Conservation (phyloP, 495 filamentous ascomycete genomes). For the Xylaria venustula region DNA sequence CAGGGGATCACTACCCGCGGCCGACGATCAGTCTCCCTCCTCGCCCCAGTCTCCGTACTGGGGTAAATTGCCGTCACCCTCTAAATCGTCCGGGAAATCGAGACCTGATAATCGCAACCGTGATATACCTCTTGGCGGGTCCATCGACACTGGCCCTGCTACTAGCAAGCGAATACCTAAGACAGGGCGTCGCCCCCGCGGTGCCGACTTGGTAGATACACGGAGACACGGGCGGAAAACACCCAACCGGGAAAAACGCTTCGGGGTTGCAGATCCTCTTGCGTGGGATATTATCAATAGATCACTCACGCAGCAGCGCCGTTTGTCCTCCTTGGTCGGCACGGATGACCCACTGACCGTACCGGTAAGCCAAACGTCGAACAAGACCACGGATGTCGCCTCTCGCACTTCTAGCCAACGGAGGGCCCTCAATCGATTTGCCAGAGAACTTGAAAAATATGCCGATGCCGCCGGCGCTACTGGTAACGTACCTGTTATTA, state of each 20-base stretch:
- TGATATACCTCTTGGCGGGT: not conserved
- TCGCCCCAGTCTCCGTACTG: conserved; percentile 26
- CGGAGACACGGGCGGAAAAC: not conserved
- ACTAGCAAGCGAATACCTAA: not conserved
- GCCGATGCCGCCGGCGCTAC: conserved; percentile 26
- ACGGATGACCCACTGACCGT: conserved; percentile 9
- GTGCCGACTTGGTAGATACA: not conserved
- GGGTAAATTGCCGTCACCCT: conserved; percentile 23
- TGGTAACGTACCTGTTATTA: conserved; percentile 27
- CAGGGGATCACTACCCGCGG: conserved; percentile 9
- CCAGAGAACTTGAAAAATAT: conserved; percentile 42
- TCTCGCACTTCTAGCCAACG: conserved; percentile 38
- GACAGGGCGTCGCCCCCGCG: not conserved
- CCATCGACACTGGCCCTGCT: not conserved
- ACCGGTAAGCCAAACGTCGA: not conserved
- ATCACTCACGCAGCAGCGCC: conserved; percentile 36
- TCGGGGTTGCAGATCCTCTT: conserved; percentile 29
- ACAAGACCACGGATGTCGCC: not conserved
- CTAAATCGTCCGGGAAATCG: conserved; percentile 3
- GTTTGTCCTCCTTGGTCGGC: conserved; percentile 31
- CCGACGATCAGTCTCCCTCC: conserved; percentile 8
- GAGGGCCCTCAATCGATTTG: conserved; percentile 38
- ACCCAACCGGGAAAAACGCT: conserved; percentile 20
- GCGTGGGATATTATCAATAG: conserved; percentile 37
- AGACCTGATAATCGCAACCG: not conserved